These are phyloP conservation scores for Penicillium sp. DNA, from an alignment of 2,329 filamentous ascomycete species.

Conservation along the genomic window DNA sequence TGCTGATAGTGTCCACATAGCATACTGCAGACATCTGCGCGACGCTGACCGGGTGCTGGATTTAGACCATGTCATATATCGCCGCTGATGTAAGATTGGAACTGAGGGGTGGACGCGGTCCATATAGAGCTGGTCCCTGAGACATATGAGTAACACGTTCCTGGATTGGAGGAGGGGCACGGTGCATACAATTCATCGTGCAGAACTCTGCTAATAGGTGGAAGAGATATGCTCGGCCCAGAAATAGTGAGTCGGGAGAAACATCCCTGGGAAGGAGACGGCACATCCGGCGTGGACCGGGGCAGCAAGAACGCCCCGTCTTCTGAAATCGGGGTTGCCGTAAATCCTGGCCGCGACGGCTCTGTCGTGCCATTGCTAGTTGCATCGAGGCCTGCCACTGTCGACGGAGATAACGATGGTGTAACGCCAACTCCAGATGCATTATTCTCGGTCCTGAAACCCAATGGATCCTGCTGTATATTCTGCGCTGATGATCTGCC, in stretches of 20 bases:
- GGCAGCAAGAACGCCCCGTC: too few species aligned
- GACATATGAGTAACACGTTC: neutral
- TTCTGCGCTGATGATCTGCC: neutral
- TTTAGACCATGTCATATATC: conserved; percentile 26
- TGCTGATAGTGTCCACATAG: conserved; percentile 46
- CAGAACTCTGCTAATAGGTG: neutral
- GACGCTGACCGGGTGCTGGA: neutral
- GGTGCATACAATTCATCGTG: conserved; percentile 21
- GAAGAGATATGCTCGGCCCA: neutral
- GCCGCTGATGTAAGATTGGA: conserved; percentile 27
- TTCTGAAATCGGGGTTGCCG: too few species aligned
- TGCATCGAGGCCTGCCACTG: too few species aligned
- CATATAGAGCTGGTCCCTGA: conserved; percentile 32
- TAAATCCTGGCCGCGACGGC: too few species aligned
- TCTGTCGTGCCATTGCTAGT: too few species aligned
- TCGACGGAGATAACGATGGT: too few species aligned
- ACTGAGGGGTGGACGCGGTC: conserved; percentile 29
- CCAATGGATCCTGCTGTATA: neutral
- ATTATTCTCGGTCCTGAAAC: neutral
- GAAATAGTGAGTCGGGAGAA: neutral
- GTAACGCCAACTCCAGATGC: neutral
- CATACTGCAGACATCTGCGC: conserved; percentile 25
- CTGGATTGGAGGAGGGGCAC: too few species aligned
- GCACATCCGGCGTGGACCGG: too few species aligned
- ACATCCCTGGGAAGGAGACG: too few species aligned